phyloP scores from a whole-genome alignment of 2,329 filamentous ascomycete genomes.

The Lecanicillium sp. region DNA sequence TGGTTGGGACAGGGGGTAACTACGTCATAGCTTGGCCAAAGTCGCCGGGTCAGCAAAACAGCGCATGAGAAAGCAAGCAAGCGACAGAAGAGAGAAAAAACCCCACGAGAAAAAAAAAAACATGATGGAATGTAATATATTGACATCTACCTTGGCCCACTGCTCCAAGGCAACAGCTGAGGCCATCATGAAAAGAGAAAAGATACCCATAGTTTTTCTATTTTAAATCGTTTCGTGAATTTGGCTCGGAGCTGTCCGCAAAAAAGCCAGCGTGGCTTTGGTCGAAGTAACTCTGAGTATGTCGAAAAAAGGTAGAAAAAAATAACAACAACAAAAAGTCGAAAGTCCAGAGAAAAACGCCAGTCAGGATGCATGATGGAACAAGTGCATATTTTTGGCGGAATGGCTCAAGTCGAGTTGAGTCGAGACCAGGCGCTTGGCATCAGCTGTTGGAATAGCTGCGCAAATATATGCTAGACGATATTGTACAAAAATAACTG shows the following conservation, averaged over 20 bases:
- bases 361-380: conserved; percentile 3
- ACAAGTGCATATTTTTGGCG: background rate
- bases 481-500: conserved; percentile 9
- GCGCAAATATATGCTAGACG: background rate
- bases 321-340: background rate
- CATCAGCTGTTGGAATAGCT: too few relatives aligned
- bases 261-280: background rate
- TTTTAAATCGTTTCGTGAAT: background rate
- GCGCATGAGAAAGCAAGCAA: background rate
- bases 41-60: background rate
- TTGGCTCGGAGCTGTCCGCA: background rate
- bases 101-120: too few relatives aligned
- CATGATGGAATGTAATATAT: background rate
- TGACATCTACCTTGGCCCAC: conserved; percentile 3
- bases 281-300: background rate
- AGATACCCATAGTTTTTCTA: background rate
- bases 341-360: conserved; percentile 5
- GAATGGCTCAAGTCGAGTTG: too few relatives aligned
- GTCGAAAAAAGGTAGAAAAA: background rate
- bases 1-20: background rate
- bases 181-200: background rate
- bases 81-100: too few relatives aligned
- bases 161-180: background rate
- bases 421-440: too few relatives aligned
- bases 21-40: conserved; percentile 4